Evolutionary conservation across 257 asterid species (phyloP).

Genomic region (Handroanthus guayacan): DNA sequence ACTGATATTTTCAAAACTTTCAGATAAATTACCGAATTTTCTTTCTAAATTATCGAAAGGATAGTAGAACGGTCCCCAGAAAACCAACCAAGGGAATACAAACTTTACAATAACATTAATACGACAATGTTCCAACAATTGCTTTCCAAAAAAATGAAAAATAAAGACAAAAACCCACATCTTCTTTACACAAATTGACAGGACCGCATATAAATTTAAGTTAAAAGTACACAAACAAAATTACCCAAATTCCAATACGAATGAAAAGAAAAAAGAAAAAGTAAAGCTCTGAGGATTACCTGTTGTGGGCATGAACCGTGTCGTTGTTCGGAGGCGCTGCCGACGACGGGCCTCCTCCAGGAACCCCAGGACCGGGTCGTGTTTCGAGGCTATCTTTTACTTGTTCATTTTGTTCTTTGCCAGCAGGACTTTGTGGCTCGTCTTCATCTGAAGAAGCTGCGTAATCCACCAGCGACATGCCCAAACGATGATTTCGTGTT

Average conservation of each 20-base stretch:
- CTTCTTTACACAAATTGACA: slow-evolving; percentile 7
- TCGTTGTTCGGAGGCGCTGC: slow-evolving; percentile 29
- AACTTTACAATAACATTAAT: not conserved
- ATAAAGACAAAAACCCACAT: not conserved
- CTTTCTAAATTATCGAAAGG: not conserved
- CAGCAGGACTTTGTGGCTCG: slow-evolving; percentile 45
- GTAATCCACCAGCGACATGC: slow-evolving; percentile 88
- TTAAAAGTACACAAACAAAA: not conserved
- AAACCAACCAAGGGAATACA: not conserved
- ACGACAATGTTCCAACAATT: slow-evolving; percentile 8
- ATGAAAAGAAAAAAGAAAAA: not conserved
- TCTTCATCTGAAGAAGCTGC: slow-evolving; percentile 74
- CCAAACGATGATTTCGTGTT: not conserved
- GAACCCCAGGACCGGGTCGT: slow-evolving; percentile 39
- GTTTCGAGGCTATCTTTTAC: slow-evolving; percentile 22
- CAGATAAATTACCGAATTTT: not conserved
- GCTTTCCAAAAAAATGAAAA: not conserved
- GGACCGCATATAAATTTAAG: not conserved
- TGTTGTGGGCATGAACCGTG: slow-evolving; percentile 27
- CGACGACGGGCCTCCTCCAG: slow-evolving; percentile 35
- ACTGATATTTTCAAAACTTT: not conserved
- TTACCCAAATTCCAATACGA: not conserved
- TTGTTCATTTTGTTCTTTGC: slow-evolving; percentile 29
- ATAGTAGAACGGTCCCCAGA: not conserved
- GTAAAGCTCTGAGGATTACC: slow-evolving; percentile 28